A percentile compares a stretch with the other conserved stretches of the same genome.
Conservation (phyloP, 1,284 basidiomycete genomes). For the Singerocomus inundabilis region DNA sequence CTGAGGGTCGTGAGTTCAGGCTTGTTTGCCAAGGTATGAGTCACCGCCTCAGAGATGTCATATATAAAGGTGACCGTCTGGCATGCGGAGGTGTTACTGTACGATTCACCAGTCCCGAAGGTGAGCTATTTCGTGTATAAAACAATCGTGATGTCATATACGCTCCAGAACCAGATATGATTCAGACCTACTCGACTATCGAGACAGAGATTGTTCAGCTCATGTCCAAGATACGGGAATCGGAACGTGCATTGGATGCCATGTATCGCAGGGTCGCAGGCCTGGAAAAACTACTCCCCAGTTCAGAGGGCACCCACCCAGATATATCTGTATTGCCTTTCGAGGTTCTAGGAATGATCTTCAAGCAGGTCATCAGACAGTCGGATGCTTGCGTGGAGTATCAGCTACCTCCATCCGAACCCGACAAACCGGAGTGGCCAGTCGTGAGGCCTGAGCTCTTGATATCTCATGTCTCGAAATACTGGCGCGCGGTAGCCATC, state of each 20-base stretch:
- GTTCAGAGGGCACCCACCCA: neutral
- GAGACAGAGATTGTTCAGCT: constrained; percentile 18
- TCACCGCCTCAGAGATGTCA: constrained; percentile 11
- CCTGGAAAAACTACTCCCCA: constrained; percentile 14
- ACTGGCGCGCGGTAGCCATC: constrained; percentile 28
- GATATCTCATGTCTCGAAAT: constrained; percentile 32
- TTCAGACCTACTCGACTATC: constrained; percentile 2
- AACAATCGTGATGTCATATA: neutral
- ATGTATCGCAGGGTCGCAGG: constrained; percentile 20
- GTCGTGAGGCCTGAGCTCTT: constrained; percentile 24
- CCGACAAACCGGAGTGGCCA: constrained; percentile 9
- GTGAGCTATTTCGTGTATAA: constrained; percentile 14
- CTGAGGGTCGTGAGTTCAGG: neutral
- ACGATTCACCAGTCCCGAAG: neutral
- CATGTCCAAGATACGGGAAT: constrained; percentile 23
- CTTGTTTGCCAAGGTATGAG: constrained; percentile 4
- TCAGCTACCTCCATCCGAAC: neutral
- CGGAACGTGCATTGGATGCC: constrained; percentile 19
- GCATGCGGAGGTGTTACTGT: neutral
- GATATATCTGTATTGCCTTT: constrained; percentile 22
- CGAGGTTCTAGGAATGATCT: constrained; percentile 29
- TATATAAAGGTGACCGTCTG: constrained; percentile 18
- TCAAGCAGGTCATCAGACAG: constrained; percentile 17
- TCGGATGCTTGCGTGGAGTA: constrained; percentile 2
- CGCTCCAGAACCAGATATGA: constrained; percentile 7